phyloP scores from a whole-genome alignment of 106 monocot species.

The Dendrobium officinale region DNA sequence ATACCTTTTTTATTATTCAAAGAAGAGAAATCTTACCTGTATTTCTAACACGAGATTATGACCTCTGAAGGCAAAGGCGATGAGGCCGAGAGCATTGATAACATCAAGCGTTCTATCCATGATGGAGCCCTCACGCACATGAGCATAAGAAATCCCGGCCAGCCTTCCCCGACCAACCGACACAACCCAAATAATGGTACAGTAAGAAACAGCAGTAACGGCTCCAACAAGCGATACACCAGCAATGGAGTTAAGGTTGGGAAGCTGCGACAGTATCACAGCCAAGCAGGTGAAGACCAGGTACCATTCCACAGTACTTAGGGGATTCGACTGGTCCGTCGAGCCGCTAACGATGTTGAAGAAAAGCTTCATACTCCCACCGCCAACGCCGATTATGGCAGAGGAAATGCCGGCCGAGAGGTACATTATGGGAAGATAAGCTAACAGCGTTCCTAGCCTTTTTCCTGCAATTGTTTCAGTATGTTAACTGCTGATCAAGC shows the following conservation, averaged over 20 bases:
- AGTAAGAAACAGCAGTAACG: constrained; percentile 63
- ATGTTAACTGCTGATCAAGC: background rate
- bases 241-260: constrained; percentile 94
- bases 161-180: constrained; percentile 55
- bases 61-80: constrained; percentile 86
- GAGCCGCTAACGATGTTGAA: constrained; percentile 56
- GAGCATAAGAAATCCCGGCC: constrained; percentile 38
- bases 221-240: constrained; percentile 76
- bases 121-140: constrained; percentile 12
- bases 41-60: constrained; percentile 88
- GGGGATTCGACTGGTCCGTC: constrained; percentile 33
- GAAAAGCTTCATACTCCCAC: constrained; percentile 82
- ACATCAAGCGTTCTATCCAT: constrained; percentile 25
- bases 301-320: constrained; percentile 81
- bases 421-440: constrained; percentile 69
- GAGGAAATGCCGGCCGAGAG: constrained; percentile 87
- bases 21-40: constrained; percentile 39
- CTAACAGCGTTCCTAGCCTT: constrained; percentile 50
- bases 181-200: constrained; percentile 72
- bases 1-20: too few relatives aligned
- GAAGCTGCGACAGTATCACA: constrained; percentile 63
- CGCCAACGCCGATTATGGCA: constrained; percentile 69
- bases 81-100: constrained; percentile 72
- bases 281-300: constrained; percentile 79
- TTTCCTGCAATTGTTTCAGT: constrained; percentile 27